Percentiles rank a stretch among this genome's conserved stretches.
Evolutionary conservation across 331 rosid species (phyloP).

Genomic region (Rosa hybrid): DNA sequence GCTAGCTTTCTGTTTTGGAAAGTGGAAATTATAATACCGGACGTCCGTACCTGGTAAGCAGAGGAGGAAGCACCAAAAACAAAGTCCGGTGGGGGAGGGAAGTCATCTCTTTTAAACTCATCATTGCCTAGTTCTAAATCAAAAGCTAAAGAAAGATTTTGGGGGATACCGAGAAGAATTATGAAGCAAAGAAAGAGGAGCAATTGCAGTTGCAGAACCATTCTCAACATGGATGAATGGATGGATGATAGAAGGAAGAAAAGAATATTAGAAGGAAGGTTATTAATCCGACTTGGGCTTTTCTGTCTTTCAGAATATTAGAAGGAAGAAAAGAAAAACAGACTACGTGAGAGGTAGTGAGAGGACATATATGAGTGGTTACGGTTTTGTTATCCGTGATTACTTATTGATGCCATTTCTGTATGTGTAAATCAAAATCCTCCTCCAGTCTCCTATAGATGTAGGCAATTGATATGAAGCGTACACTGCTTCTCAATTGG

Average conservation of each 20-base stretch:
- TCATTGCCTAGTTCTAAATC: background rate
- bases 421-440: background rate
- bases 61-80: constrained; percentile 41
- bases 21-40: background rate
- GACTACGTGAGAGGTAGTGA: background rate
- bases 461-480: no score
- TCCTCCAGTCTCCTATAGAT: no score
- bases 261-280: no score
- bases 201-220: background rate
- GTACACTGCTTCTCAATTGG: background rate
- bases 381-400: background rate
- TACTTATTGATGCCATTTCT: background rate
- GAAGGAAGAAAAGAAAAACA: background rate
- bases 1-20: background rate
- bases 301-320: no score
- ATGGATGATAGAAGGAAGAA: background rate
- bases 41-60: constrained; percentile 25
- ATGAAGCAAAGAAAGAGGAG: background rate
- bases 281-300: no score
- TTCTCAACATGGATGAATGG: background rate
- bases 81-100: constrained; percentile 30
- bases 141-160: background rate
- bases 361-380: background rate
- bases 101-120: constrained; percentile 27
- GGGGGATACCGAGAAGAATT: background rate